Percentiles rank a stretch among this genome's conserved stretches.
Conservation (phyloP, 1,284 basidiomycete genomes). For the Ceratorhiza oryzae-sativae region DNA sequence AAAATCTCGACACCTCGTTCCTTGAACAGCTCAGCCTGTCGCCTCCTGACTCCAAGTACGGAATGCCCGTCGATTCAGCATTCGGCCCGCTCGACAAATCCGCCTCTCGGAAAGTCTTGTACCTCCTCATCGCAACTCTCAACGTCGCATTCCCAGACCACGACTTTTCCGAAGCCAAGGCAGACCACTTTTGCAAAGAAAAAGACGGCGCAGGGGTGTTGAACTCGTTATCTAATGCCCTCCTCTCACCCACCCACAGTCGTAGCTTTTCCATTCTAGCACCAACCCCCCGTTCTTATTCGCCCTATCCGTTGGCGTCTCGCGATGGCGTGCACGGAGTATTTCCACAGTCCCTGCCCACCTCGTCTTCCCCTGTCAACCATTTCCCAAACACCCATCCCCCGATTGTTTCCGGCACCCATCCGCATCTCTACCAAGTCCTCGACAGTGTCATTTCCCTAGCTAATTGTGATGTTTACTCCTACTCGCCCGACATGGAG, state of each 20-base stretch:
- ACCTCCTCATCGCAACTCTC: constrained; percentile 93
- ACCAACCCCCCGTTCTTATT: constrained; percentile 73
- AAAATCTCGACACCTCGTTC: constrained; percentile 86
- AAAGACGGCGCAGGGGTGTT: constrained; percentile 75
- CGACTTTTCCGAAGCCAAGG: constrained; percentile 93
- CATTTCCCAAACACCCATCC: constrained; percentile 66
- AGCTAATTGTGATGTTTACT: constrained; percentile 93
- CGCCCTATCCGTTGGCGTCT: constrained; percentile 77
- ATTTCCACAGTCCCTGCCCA: constrained; percentile 74
- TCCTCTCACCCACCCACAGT: constrained; percentile 52
- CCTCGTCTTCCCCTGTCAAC: constrained; percentile 69
- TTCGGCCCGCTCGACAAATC: constrained; percentile 56
- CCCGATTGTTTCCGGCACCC: constrained; percentile 59
- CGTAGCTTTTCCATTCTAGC: constrained; percentile 50
- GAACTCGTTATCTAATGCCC: constrained; percentile 79
- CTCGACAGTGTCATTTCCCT: constrained; percentile 92
- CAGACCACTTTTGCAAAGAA: constrained; percentile 89
- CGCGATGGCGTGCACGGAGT: constrained; percentile 57
- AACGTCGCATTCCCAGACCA: constrained; percentile 98
- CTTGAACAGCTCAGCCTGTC: constrained; percentile 47
- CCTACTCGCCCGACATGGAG: constrained; percentile 92
- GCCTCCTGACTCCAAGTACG: constrained; percentile 37
- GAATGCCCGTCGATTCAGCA: constrained; percentile 46
- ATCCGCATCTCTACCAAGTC: constrained; percentile 85
- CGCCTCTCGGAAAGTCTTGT: constrained; percentile 82